Evolutionary conservation across 1,284 basidiomycete species (phyloP), one percentile per base, ranked within the genome.

Genomic region (Rhodotorula sp.): DNA sequence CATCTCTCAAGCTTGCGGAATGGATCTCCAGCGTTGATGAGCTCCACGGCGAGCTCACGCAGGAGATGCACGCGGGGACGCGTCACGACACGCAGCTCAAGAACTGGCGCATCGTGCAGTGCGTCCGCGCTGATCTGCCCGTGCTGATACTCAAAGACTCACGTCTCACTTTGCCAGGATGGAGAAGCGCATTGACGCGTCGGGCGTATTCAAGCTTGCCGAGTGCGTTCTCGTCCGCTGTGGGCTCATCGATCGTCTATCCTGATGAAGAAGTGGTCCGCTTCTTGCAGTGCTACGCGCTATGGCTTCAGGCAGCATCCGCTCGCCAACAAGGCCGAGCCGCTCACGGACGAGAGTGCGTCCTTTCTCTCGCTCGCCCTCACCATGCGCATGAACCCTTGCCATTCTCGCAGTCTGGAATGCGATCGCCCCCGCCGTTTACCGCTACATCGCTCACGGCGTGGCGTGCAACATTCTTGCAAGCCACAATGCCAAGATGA

Each of bases 321-420:
- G 27, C 51, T 70, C 39, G 50, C 62, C 32, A 46, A 36, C 3
- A 37, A 36, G 32, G 0, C 44, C 3, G 68, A 62, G 32, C 54
- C 68, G 29, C 29, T 70, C 27, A 70, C 68, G 8, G 68, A 66
- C 37, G 64, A 56, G 4, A 46, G 68, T 70, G 32, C 34, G 67
- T 32, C 41, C 27, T 19, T 27, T 1, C 3, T n/a, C 12, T 12
- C 44, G 10, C 27, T 3, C 15, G 7, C 9, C 1, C n/a, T 37
- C 22, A 9, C 9, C 3, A 22, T 0, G 44, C 59, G 57, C 50
- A 0, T 36, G 27, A 27, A 48, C 51, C 0, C 17, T 54, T 0
- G 1, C 8, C 10, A 22, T 27, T 4, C 44, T 0, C 34, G 10
- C 51, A 67, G 65, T 44, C 58, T 67, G 59, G 58, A 12, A n/a